Percentiles rank a stretch among this genome's conserved stretches.
These are phyloP conservation scores for Panicum hallii DNA, from an alignment of 202 grass and related monocot genomes.

Conservation along the genomic window DNA sequence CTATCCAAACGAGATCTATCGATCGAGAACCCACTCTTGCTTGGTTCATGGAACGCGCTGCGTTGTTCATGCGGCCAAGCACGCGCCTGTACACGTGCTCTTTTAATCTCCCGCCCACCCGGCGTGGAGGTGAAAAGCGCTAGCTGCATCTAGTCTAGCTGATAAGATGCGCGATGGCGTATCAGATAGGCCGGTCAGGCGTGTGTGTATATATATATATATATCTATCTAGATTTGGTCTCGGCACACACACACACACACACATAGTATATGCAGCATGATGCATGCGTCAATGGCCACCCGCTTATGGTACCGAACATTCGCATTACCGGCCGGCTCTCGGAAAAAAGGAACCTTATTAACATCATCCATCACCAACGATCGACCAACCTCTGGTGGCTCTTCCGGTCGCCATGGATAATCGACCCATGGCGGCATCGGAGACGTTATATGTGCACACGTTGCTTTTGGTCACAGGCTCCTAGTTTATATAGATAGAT, in stretches of 20 bases:
- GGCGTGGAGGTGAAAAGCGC: not conserved
- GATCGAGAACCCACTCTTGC: too few species aligned
- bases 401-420: conserved; percentile 3
- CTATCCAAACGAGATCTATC: not conserved
- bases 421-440: not conserved
- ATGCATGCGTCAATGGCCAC: not conserved
- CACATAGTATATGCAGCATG: not conserved
- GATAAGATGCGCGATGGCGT: conserved; percentile 16
- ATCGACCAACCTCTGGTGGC: not conserved
- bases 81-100: not conserved
- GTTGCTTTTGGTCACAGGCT: not conserved
- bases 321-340: conserved; percentile 32
- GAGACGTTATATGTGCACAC: not conserved
- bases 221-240: not conserved
- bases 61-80: not conserved
- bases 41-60: not conserved
- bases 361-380: not conserved
- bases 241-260: too few species aligned
- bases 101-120: too few species aligned
- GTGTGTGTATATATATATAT: too few species aligned
- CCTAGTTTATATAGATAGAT: not conserved
- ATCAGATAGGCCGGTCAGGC: conserved; percentile 1
- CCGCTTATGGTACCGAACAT: conserved; percentile 23
- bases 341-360: not conserved
- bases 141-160: not conserved